Evolutionary conservation across 192 early-diverging fungal genomes (phyloP), one percentile per base, ranked within the genome.

Genomic region (Chytriomyces hyalinus): DNA sequence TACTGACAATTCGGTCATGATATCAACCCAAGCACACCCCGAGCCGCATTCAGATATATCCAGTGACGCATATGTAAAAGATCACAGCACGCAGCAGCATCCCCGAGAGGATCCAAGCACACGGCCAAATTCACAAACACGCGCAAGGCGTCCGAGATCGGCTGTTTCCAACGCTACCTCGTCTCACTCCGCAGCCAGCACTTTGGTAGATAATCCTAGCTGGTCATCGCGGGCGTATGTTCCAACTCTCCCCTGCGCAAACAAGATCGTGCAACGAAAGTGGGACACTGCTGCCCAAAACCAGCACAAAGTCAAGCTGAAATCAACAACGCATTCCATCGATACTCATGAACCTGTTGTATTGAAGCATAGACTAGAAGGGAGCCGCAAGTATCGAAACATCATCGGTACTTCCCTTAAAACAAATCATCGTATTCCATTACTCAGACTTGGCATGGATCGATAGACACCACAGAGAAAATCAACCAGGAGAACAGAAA

Each of bases 401-500:
- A n/a, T 43, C n/a, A n/a, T 44, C 13, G 73, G 73, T 75, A 22
- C 15, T 22, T 66, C 26, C n/a, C 46, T 57, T 76, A 9, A 53
- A n/a, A 10, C 24, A 1, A 45, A 46, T 47, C 10, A 47, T 70
- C 28, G 11, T 45, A n/a, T 75, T 11, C 53, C 15, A 13, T 57
- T n/a, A 13, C 53, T 57, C 11, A 75, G 65, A 65, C 8, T 11
- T 26, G 22, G 6, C 20, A 24, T 20, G 10, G 49, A n/a, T n/a
- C 48, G 11, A 49, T 44, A 77, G 76, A 77, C 48, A 51, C 24
- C 15, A 22, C 36, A 49, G 24, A 20, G 36, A 68, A 61, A 61
- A 57, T 77, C 15, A 15, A 68, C 15, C n/a, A 47, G 51, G 76
- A 77, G 61, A 77, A 77, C 76, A 77, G 70, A 45, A 77, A 61